Evolutionary conservation across 371 early-diverging fungal species (phyloP).

Genomic region (Fennellomyces sp.): DNA sequence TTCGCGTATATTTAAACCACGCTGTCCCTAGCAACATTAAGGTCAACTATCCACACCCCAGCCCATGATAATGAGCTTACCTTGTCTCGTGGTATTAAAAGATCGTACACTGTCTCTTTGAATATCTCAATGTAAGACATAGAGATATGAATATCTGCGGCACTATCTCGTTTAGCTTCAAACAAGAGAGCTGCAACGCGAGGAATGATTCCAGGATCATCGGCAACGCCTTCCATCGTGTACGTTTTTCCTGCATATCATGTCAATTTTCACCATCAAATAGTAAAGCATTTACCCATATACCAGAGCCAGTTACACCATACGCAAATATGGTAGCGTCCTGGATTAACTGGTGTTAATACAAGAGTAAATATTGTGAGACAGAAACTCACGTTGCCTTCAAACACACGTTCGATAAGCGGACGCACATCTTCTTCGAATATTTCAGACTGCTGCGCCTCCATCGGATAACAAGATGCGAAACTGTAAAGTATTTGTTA

Average conservation of each 20-base stretch:
- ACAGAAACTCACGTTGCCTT: slow-evolving; percentile 38
- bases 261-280: background rate
- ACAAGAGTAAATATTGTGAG: background rate
- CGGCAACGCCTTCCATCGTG: slow-evolving; percentile 62
- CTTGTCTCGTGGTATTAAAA: slow-evolving; percentile 47
- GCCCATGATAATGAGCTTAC: slow-evolving; percentile 7
- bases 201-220: slow-evolving; percentile 64
- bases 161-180: slow-evolving; percentile 13
- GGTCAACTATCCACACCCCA: background rate
- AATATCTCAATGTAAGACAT: slow-evolving; percentile 71
- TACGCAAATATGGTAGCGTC: slow-evolving; percentile 73
- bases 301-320: slow-evolving; percentile 68
- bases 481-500: slow-evolving; percentile 25
- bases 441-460: slow-evolving; percentile 40
- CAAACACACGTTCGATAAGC: slow-evolving; percentile 52
- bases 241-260: slow-evolving; percentile 64
- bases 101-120: slow-evolving; percentile 64
- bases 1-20: slow-evolving; percentile 54
- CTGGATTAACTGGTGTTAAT: slow-evolving; percentile 6
- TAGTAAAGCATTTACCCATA: background rate
- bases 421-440: slow-evolving; percentile 56
- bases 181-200: slow-evolving; percentile 41
- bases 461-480: slow-evolving; percentile 52
- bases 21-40: background rate
- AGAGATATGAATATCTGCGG: slow-evolving; percentile 23